These are phyloP conservation scores for Auricularia sp. DNA, from an alignment of 768 basidiomycete species.

Conservation along the genomic window DNA sequence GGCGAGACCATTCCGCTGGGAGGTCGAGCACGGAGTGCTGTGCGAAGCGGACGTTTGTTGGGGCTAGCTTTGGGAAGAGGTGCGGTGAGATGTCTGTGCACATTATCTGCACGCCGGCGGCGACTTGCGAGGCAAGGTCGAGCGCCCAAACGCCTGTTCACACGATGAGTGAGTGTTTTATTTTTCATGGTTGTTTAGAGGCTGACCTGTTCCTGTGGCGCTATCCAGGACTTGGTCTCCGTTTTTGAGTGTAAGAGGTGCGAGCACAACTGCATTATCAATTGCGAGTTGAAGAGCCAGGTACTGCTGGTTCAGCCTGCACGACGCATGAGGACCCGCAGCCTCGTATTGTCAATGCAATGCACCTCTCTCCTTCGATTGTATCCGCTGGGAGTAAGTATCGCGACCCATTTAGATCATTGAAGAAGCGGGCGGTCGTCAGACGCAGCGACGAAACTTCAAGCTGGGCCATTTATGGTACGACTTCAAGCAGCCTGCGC, in stretches of 20 bases:
- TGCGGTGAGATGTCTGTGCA: constrained; percentile 12
- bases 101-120: constrained; percentile 6
- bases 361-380: too few species aligned
- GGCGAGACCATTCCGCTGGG: constrained; percentile 21
- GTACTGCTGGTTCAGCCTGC: not conserved
- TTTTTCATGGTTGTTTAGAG: not conserved
- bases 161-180: not conserved
- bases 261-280: not conserved
- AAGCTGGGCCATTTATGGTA: too few species aligned
- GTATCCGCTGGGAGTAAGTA: too few species aligned
- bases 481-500: too few species aligned
- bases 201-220: not conserved
- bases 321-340: too few species aligned
- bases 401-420: too few species aligned
- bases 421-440: too few species aligned
- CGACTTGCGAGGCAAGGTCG: constrained; percentile 8
- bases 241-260: not conserved
- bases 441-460: too few species aligned
- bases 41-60: constrained; percentile 10
- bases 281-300: not conserved
- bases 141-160: constrained; percentile 12
- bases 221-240: not conserved
- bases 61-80: constrained; percentile 9
- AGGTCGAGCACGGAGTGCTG: constrained; percentile 19
- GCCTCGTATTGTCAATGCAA: too few species aligned